Conservation (phyloP, 2,329 filamentous ascomycete species). For the Bertia moriformis region DNA sequence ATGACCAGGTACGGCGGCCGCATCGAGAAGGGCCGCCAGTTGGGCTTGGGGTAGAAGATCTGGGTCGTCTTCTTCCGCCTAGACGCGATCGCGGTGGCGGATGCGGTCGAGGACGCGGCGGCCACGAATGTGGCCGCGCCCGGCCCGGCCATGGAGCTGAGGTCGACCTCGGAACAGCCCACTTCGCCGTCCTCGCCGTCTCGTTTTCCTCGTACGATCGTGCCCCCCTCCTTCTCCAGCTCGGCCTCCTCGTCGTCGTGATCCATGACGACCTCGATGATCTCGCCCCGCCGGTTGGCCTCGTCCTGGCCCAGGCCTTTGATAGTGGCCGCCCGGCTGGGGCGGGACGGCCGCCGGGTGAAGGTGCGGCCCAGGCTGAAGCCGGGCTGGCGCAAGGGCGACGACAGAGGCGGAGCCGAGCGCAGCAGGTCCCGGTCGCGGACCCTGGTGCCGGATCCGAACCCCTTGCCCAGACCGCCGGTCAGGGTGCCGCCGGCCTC, state of each 20-base stretch:
- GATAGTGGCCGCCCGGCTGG: constrained; percentile 23
- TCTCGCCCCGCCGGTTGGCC: constrained; percentile 42
- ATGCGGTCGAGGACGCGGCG: constrained; percentile 5
- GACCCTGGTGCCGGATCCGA: constrained; percentile 29
- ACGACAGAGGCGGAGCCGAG: too few relatives aligned
- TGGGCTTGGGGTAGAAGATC: constrained; percentile 45
- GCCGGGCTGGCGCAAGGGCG: constrained; percentile 14
- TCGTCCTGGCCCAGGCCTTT: constrained; percentile 37
- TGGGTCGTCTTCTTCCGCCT: constrained; percentile 24
- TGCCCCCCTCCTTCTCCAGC: not conserved
- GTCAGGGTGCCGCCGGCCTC: constrained; percentile 40
- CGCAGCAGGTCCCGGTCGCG: constrained; percentile 33
- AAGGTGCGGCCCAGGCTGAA: constrained; percentile 27
- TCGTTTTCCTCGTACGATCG: constrained; percentile 6
- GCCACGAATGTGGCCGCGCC: constrained; percentile 10
- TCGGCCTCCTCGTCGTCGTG: too few relatives aligned
- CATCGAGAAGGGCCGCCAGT: constrained; percentile 57
- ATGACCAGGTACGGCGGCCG: constrained; percentile 40
- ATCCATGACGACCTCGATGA: constrained; percentile 44
- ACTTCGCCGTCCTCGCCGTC: not conserved
- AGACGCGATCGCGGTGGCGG: constrained; percentile 11
- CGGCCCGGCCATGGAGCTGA: constrained; percentile 34
- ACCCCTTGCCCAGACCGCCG: constrained; percentile 40
- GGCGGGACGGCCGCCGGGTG: constrained; percentile 15
- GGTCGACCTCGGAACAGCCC: constrained; percentile 24